Base-by-base conservation (phyloP, 2,329 filamentous ascomycete genomes). In the Aphanocladium album region DNA sequence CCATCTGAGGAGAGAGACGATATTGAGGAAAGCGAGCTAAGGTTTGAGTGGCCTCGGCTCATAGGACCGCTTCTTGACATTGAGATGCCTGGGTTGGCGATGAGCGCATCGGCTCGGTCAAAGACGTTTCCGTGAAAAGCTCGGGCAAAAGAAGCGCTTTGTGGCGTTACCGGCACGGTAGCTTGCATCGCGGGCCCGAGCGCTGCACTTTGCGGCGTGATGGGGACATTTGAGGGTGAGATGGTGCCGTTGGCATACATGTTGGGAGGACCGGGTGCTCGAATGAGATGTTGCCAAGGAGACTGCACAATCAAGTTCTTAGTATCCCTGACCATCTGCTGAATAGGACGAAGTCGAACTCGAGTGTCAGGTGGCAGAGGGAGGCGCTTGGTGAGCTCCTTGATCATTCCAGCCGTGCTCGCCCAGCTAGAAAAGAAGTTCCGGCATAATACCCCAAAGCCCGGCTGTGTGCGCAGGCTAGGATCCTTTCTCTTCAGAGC, bases 141-240 rank as follows among this genome's bases (percentile, higher is more conserved):
- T 17, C 76, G 74, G 8, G 79, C 78, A 67, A 86, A 85, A 0
- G 82, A 83, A 2, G 76, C 80, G 62, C 78, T 83, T 68, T 85
- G 80, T 11, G 86, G 85, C 0, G 86, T 90, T 2, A 83, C 90
- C 4, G 91, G 89, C 12, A 96, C 88, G 0, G 91, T 97, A 1
- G 93, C 92, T 74, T 96, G 92, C 59, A 92, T 90, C 21, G 93
- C 93, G 6, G 93, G 91, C 0, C 93, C 93, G 5, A 97, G 80
- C 1, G 93, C 93, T 17, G 92, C 93, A 67, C 90, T 95, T 63
- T 96, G 83, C 8, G 93, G 93, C 1, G 93, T 97, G 68, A 95
- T 91, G 9, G 93, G 92, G 21, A 60, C 57, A 17, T 60, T 60
- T 9, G 50, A 53, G 17, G 57, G 57, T 30, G 57, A 53, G 2